Conservation (phyloP, 1,284 basidiomycete genomes). For the Cryptococcus wingfieldii region DNA sequence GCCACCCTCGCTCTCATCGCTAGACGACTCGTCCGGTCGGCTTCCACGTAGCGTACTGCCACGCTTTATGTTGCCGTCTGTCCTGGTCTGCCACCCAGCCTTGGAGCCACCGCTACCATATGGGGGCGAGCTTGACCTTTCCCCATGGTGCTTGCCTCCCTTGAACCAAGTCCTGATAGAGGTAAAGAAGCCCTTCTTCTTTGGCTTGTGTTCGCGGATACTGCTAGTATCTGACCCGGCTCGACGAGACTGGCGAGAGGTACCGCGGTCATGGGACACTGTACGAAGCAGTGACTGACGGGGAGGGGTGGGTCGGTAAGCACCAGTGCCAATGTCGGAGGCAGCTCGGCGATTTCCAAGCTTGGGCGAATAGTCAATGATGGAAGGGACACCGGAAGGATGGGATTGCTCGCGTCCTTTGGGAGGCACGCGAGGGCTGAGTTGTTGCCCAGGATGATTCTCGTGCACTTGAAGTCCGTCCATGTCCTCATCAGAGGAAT, state of each 20-base stretch:
- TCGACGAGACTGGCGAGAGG: conserved; percentile 4
- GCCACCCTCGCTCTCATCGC: conserved; percentile 37
- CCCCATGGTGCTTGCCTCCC: conserved; percentile 19
- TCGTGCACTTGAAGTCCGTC: conserved; percentile 43
- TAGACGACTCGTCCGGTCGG: conserved; percentile 31
- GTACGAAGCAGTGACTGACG: conserved; percentile 35
- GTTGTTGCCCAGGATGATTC: conserved; percentile 27
- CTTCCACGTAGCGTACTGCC: conserved; percentile 19
- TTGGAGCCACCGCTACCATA: conserved; percentile 23
- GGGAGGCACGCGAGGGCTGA: conserved; percentile 3
- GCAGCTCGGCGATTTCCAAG: conserved; percentile 31
- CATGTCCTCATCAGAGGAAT: conserved; percentile 35
- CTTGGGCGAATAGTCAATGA: conserved; percentile 18
- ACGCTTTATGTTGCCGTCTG: conserved; percentile 43
- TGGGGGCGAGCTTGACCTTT: conserved; percentile 33
- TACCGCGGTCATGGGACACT: conserved; percentile 30
- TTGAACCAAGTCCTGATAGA: conserved; percentile 45
- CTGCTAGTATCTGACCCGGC: conserved; percentile 36
- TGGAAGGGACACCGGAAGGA: conserved; percentile 33
- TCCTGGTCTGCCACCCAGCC: conserved; percentile 43
- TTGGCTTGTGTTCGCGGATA: conserved; percentile 22
- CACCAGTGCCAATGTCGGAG: conserved; percentile 39
- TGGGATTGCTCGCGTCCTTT: conserved; percentile 13
- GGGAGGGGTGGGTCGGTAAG: conserved; percentile 24
- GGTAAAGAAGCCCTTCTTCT: conserved; percentile 46